phyloP scores from a whole-genome alignment of 257 asterid genomes.

The Solanum ossicruentum region DNA sequence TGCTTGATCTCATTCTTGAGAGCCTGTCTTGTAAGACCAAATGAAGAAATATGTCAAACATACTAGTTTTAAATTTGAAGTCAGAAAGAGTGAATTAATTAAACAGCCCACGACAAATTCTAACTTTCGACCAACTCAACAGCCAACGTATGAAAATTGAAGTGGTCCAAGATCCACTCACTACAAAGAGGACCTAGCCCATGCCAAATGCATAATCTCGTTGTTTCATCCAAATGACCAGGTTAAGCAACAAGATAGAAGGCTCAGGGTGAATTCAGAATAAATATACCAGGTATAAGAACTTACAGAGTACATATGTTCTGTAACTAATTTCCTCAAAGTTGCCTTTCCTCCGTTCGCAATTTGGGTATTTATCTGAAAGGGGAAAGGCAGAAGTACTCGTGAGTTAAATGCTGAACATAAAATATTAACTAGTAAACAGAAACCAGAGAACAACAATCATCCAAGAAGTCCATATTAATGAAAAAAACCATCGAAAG shows the following conservation, averaged over 20 bases:
- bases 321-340: slow-evolving; percentile 74
- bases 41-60: slow-evolving; percentile 3
- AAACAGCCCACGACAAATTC: not conserved
- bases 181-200: not conserved
- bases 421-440: not conserved
- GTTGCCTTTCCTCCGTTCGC: slow-evolving; percentile 78
- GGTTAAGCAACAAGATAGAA: not conserved
- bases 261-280: not conserved
- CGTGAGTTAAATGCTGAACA: not conserved
- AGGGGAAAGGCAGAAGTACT: not conserved
- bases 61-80: not conserved
- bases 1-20: slow-evolving; percentile 94
- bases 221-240: not conserved
- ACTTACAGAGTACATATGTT: slow-evolving; percentile 89
- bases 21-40: slow-evolving; percentile 38
- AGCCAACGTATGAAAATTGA: not conserved
- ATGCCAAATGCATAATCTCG: not conserved
- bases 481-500: not conserved
- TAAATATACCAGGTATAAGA: not conserved
- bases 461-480: not conserved
- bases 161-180: not conserved
- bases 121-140: not conserved
- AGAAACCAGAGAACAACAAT: not conserved
- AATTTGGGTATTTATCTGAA: slow-evolving; percentile 69
- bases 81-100: not conserved